A percentile compares a stretch with the other conserved stretches of the same genome.
Evolutionary conservation across 106 monocot species (phyloP).

Genomic region (Gastrodia elata): DNA sequence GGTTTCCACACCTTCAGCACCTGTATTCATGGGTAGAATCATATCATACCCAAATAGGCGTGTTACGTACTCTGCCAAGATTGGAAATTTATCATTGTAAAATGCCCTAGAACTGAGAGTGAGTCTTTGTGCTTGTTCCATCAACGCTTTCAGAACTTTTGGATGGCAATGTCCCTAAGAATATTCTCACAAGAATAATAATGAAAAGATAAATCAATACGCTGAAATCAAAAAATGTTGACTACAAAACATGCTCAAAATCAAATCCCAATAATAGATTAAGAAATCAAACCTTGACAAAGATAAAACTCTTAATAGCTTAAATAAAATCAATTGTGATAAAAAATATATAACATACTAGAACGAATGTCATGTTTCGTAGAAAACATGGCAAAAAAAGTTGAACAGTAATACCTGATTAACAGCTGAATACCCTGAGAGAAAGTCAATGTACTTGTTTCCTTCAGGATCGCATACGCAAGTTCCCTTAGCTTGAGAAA

Average conservation of each 20-base stretch:
- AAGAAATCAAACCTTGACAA: background rate
- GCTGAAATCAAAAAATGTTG: background rate
- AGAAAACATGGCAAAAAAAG: background rate
- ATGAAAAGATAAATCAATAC: background rate
- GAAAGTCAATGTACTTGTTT: slow-evolving; percentile 91
- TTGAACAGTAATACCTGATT: slow-evolving; percentile 53
- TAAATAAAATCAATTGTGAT: background rate
- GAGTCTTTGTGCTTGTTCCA: slow-evolving; percentile 74
- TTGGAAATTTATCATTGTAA: slow-evolving; percentile 92
- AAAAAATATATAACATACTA: background rate
- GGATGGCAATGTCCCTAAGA: slow-evolving; percentile 94
- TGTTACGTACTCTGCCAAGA: slow-evolving; percentile 71
- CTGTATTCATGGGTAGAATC: slow-evolving; percentile 97
- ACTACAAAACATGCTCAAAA: background rate
- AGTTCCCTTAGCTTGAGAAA: slow-evolving; percentile 76
- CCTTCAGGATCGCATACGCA: slow-evolving; percentile 98
- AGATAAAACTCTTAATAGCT: background rate
- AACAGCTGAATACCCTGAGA: slow-evolving; percentile 98
- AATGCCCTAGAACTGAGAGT: slow-evolving; percentile 98
- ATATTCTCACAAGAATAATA: background rate
- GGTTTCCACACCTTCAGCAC: slow-evolving; percentile 96
- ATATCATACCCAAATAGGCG: slow-evolving; percentile 87
- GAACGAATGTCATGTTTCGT: background rate
- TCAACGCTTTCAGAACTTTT: slow-evolving; percentile 74
- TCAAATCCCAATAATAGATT: background rate